Conservation (phyloP, 352 stramenopile genomes). For the Phytopythium chamaehyphon region DNA sequence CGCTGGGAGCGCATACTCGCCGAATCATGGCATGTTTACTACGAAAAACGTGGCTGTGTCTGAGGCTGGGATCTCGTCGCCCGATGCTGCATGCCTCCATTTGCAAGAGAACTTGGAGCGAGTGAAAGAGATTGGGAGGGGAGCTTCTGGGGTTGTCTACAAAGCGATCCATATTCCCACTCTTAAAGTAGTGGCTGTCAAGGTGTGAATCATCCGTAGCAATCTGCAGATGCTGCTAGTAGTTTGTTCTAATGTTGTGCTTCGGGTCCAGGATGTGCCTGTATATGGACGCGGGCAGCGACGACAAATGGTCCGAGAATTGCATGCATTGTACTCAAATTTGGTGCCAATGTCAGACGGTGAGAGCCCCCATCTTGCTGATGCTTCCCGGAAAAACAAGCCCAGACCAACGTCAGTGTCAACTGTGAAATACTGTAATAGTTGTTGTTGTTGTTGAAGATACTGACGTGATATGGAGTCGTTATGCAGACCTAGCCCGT, state of each 20-base stretch:
- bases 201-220: slow-evolving; percentile 21
- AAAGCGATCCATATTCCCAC: slow-evolving; percentile 90
- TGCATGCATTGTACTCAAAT: slow-evolving; percentile 88
- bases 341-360: slow-evolving; percentile 70
- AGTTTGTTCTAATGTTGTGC: not conserved
- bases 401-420: slow-evolving; percentile 37
- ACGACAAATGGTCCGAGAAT: slow-evolving; percentile 87
- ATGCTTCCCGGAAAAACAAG: slow-evolving; percentile 19
- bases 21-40: slow-evolving; percentile 86
- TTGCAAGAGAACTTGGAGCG: slow-evolving; percentile 83
- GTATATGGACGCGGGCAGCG: slow-evolving; percentile 82
- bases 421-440: not conserved
- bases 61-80: slow-evolving; percentile 83
- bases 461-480: slow-evolving; percentile 1
- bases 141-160: slow-evolving; percentile 84
- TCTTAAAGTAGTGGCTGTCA: slow-evolving; percentile 87
- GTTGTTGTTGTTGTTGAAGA: not conserved
- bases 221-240: too few species aligned
- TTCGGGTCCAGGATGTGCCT: slow-evolving; percentile 56
- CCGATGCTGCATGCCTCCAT: slow-evolving; percentile 68
- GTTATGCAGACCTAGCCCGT: slow-evolving; percentile 60
- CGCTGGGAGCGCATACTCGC: slow-evolving; percentile 78
- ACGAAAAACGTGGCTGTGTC: slow-evolving; percentile 79
- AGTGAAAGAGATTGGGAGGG: slow-evolving; percentile 71
- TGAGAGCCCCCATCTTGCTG: slow-evolving; percentile 17